A percentile compares a stretch with the other conserved stretches of the same genome.
Evolutionary conservation across 1,284 basidiomycete genomes (phyloP).

Genomic region (Tremellales sp.): DNA sequence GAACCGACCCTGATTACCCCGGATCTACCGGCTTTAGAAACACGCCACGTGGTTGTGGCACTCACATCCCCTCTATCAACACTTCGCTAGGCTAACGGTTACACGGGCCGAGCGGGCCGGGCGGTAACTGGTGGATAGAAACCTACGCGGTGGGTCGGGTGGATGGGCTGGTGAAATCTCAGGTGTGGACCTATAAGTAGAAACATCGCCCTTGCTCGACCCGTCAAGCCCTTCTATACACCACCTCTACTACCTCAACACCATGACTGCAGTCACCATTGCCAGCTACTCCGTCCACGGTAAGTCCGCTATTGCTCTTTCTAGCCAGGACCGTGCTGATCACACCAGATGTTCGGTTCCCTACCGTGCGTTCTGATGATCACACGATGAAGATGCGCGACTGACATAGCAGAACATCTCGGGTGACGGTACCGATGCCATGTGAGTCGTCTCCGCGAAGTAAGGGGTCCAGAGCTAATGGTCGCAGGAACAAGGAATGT

Average conservation of each 20-base stretch:
- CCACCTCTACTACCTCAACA: slow-evolving; percentile 4
- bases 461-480: background rate
- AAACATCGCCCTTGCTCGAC: too few species aligned
- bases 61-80: too few species aligned
- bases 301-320: slow-evolving; percentile 21
- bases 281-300: slow-evolving; percentile 46
- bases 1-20: too few species aligned
- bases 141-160: too few species aligned
- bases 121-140: too few species aligned
- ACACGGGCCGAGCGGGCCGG: too few species aligned
- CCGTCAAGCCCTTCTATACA: background rate
- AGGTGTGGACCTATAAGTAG: too few species aligned
- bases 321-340: slow-evolving; percentile 2
- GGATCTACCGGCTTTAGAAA: too few species aligned
- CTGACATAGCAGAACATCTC: slow-evolving; percentile 53
- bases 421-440: slow-evolving; percentile 85
- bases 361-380: slow-evolving; percentile 55
- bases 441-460: slow-evolving; percentile 50
- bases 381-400: background rate
- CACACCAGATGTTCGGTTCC: slow-evolving; percentile 72
- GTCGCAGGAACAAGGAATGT: slow-evolving; percentile 80
- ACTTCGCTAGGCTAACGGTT: too few species aligned
- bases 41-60: too few species aligned
- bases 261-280: slow-evolving; percentile 37
- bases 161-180: too few species aligned